Conservation (phyloP, 2,329 filamentous ascomycete genomes). For the Ceratocystis lukuohia region DNA sequence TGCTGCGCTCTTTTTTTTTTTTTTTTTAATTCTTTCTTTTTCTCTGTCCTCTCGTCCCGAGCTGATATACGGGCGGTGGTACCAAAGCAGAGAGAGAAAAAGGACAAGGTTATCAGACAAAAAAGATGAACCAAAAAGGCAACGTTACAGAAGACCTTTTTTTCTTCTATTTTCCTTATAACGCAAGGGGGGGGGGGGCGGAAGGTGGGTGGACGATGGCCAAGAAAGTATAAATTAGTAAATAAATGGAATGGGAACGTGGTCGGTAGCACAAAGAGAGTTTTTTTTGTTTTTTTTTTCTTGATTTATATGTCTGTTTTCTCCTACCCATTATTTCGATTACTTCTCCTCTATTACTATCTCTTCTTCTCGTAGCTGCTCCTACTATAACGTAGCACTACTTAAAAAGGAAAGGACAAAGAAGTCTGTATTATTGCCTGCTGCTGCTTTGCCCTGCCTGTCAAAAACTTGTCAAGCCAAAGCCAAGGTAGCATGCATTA, state of each 20-base stretch:
- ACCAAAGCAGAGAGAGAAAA: background rate
- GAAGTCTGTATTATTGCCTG: background rate
- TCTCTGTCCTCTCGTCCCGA: background rate
- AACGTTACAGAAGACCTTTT: background rate
- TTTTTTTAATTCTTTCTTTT: background rate
- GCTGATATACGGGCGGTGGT: background rate
- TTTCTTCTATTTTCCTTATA: background rate
- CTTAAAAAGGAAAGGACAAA: background rate
- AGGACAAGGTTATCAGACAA: conserved; percentile 2
- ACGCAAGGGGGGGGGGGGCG: no score
- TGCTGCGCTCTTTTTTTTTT: background rate
- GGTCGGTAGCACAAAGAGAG: no score
- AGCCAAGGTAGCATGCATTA: background rate
- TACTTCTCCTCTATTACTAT: background rate
- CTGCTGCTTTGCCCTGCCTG: background rate
- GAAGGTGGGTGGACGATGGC: no score
- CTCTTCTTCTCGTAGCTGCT: background rate
- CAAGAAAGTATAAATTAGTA: no score
- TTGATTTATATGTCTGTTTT: no score
- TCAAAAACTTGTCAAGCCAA: background rate
- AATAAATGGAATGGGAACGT: no score
- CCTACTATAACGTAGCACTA: background rate
- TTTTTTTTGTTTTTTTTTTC: no score
- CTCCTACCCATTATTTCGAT: no score
- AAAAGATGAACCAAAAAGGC: background rate